Evolutionary conservation across 768 basidiomycete species (phyloP).

Genomic region (Mycena kentingensis): DNA sequence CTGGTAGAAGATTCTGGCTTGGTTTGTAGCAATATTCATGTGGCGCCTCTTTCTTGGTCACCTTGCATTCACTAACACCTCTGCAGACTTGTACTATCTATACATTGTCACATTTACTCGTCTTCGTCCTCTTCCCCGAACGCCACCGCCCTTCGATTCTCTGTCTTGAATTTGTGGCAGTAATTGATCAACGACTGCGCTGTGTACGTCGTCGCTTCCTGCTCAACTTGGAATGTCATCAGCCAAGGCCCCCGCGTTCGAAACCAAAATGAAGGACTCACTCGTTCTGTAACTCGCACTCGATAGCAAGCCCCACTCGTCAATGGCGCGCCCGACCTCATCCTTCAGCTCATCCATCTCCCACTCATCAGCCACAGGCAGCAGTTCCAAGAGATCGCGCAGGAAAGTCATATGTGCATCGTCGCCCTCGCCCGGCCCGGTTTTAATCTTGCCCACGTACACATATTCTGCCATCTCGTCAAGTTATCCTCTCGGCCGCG

Average conservation of each 20-base stretch:
- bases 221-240: conserved; percentile 2
- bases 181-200: conserved; percentile 15
- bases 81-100: no score
- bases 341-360: conserved; percentile 21
- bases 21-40: no score
- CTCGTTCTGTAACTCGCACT: conserved; percentile 19
- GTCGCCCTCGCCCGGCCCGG: neutral
- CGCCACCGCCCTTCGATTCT: no score
- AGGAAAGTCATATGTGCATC: conserved; percentile 17
- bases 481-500: neutral
- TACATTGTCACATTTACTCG: no score
- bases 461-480: conserved; percentile 11
- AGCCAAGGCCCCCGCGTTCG: neutral
- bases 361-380: conserved; percentile 19
- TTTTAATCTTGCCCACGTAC: conserved; percentile 19
- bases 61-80: no score
- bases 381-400: conserved; percentile 21
- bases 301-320: conserved; percentile 16
- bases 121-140: no score
- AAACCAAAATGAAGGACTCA: conserved; percentile 2
- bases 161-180: conserved; percentile 20
- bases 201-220: conserved; percentile 6
- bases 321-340: conserved; percentile 19
- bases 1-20: no score
- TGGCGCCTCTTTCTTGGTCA: no score